phyloP scores from a whole-genome alignment of 306 rosid species.

The Vicia faba region DNA sequence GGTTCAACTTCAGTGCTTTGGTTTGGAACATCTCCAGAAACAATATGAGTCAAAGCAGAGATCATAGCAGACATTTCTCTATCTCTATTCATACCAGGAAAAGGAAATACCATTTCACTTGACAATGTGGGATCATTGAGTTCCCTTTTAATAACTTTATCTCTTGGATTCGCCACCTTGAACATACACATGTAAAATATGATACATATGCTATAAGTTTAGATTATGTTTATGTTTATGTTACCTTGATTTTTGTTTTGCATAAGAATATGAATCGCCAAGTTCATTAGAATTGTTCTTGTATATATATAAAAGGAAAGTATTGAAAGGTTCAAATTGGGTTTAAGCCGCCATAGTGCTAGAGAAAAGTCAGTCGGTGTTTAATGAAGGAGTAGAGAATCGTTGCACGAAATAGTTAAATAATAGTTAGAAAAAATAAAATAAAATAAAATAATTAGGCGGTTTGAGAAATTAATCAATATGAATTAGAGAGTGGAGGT shows the following conservation, averaged over 20 bases:
- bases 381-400: conserved; percentile 21
- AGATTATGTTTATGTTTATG: too few relatives aligned
- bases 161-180: conserved; percentile 51
- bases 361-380: conserved; percentile 44
- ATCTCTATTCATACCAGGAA: conserved; percentile 49
- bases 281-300: background rate
- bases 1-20: background rate
- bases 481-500: conserved; percentile 9
- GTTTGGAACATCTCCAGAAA: conserved; percentile 41
- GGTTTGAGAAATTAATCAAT: background rate
- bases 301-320: conserved; percentile 1
- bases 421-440: too few relatives aligned
- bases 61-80: conserved; percentile 57
- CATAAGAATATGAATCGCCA: conserved; percentile 1
- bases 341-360: conserved; percentile 38
- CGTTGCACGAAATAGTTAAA: conserved; percentile 5
- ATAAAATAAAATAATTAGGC: too few relatives aligned
- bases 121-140: conserved; percentile 17
- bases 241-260: background rate
- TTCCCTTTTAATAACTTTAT: conserved; percentile 3
- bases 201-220: background rate
- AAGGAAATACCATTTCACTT: conserved; percentile 38
- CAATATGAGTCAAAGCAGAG: conserved; percentile 55
- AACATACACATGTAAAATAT: conserved; percentile 34
- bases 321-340: conserved; percentile 41